Base-by-base conservation (phyloP, 148 eudicot genomes). In the Cornus kousa region DNA sequence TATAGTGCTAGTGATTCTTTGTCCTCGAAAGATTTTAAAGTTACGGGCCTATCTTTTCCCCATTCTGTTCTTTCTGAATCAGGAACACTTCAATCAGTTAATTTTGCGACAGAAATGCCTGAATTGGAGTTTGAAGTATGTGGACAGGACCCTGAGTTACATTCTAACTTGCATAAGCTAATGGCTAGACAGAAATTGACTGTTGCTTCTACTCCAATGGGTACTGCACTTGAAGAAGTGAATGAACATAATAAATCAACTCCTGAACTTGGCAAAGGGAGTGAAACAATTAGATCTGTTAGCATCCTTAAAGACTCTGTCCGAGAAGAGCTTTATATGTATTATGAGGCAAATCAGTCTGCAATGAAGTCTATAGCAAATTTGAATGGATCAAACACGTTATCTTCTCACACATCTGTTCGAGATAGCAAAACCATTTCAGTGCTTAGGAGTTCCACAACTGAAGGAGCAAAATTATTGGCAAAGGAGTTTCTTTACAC, bases 261-360 rank as follows among this genome's bases (percentile, higher is more conserved):
- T 13, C 67, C 66, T 76, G 80, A 79, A 82, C 79, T 74, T 75
- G 75, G 74, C 73, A 82, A 77, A 48, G 70, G 74, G 80, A 75
- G 72, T 71, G 82, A 77, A 78, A 70, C 53, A 69, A 78, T 53
- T 46, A 84, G 67, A 77, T 68, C 9, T 70, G 20, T 69, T 82
- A 67, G 78, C 28, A 76, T 69, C 70, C 69, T 77, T 10, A 79
- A 57, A 67, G 80, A 83, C 43, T 77, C 85, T 80, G 77, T 67
- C 35, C 86, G 89, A 74, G 85, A 82, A 80, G 97, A 82, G 71
- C 91, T 93, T 67, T 79, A 93, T 78, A 80, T 88, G 78, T 87
- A 89, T 78, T 84, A 87, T 79, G 95, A 82, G 81, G 77, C 83
- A 71, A 73, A 80, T 70, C 68, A 73, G 43, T 74, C 78, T 78